These are phyloP conservation scores for Dichotomocladium elegans DNA, from an alignment of 371 early-diverging fungal genomes.

Conservation along the genomic window DNA sequence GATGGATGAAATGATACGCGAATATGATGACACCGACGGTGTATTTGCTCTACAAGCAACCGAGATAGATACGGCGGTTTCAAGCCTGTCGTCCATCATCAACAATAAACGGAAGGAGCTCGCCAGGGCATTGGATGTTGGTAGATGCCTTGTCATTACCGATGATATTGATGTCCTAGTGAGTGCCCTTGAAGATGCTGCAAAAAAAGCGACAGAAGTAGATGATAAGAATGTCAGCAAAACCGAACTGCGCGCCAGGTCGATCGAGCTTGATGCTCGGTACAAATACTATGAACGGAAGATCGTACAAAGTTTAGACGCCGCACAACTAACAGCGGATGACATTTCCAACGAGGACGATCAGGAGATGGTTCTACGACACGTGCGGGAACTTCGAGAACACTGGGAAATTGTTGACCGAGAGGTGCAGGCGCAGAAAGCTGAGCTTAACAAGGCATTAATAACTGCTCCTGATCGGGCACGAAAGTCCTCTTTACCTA, in stretches of 20 bases:
- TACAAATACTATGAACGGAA: conserved; percentile 51
- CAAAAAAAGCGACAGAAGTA: conserved; percentile 20
- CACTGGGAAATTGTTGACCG: conserved; percentile 20
- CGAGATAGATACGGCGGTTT: conserved; percentile 35
- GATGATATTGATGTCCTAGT: conserved; percentile 45
- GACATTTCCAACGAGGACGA: conserved; percentile 1
- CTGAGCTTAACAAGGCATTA: conserved; percentile 25
- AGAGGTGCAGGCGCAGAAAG: conserved; percentile 25
- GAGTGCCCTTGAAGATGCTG: conserved; percentile 37
- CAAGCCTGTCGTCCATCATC: conserved; percentile 25
- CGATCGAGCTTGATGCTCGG: conserved; percentile 52
- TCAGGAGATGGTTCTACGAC: background rate
- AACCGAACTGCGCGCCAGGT: conserved; percentile 46
- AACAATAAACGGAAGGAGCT: conserved; percentile 35
- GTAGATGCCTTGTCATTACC: conserved; percentile 33
- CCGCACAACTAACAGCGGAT: conserved; percentile 16
- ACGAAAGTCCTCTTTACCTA: conserved; percentile 41
- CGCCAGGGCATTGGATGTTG: conserved; percentile 35
- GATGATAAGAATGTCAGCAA: conserved; percentile 25
- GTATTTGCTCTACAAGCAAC: conserved; percentile 34
- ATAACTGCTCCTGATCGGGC: conserved; percentile 14
- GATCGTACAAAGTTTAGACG: conserved; percentile 35
- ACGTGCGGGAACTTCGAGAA: conserved; percentile 12
- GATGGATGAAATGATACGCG: conserved; percentile 6
- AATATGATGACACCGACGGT: conserved; percentile 19